These are phyloP conservation scores for Trichothecium roseum DNA, from an alignment of 2,329 filamentous ascomycete genomes.

Conservation along the genomic window DNA sequence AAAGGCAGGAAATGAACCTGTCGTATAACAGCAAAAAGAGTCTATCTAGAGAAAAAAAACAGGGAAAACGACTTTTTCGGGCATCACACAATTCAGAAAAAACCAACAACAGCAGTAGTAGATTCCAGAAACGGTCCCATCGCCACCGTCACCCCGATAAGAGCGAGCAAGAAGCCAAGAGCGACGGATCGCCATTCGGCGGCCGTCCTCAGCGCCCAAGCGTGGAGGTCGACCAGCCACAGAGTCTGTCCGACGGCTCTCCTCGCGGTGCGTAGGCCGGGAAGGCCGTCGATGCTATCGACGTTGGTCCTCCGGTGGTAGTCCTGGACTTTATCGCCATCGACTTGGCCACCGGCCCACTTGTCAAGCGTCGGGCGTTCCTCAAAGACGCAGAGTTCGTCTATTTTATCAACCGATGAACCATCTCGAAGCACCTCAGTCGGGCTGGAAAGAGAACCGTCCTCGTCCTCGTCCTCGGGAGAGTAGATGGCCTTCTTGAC, in stretches of 20 bases:
- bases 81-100: too few species aligned
- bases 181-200: conserved; percentile 20
- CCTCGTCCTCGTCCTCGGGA: conserved; percentile 9
- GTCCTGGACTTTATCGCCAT: conserved; percentile 35
- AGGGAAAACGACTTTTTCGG: too few species aligned
- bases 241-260: conserved; percentile 36
- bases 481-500: conserved; percentile 30
- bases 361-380: conserved; percentile 45
- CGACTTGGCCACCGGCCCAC: conserved; percentile 36
- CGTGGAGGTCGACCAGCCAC: conserved; percentile 27
- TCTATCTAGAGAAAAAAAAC: too few species aligned
- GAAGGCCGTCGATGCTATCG: conserved; percentile 46
- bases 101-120: too few species aligned
- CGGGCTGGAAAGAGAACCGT: conserved; percentile 6
- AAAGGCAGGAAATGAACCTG: too few species aligned
- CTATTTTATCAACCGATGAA: conserved; percentile 12
- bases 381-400: conserved; percentile 33
- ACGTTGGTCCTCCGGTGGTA: conserved; percentile 49
- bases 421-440: conserved; percentile 16
- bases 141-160: too few species aligned
- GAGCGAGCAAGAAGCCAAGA: conserved; percentile 14
- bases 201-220: conserved; percentile 13
- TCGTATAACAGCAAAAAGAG: too few species aligned
- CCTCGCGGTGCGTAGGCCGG: conserved; percentile 43
- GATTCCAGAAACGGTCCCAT: too few species aligned